A percentile compares a stretch with the other conserved stretches of the same genome.
Conservation (phyloP, 345 rosid genomes). For the Pistacia atlantica region DNA sequence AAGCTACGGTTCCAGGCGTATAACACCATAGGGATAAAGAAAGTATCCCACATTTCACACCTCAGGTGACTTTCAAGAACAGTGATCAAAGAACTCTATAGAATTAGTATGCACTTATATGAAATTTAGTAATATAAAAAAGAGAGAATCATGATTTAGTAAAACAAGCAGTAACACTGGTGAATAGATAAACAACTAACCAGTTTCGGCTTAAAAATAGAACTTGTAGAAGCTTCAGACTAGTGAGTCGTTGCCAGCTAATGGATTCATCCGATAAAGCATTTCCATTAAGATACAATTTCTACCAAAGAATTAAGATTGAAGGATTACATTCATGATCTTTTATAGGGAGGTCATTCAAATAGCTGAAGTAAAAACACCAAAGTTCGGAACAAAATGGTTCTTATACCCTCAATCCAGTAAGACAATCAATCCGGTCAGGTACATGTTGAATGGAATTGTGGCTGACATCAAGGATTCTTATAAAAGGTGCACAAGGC, state of each 20-base stretch:
- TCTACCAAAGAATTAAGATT: conserved; percentile 46
- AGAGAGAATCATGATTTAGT: background rate
- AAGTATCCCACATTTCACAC: background rate
- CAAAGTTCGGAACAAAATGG: background rate
- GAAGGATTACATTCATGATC: background rate
- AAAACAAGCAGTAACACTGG: background rate
- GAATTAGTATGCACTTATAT: background rate
- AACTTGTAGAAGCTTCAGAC: conserved; percentile 56
- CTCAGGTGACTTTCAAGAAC: background rate
- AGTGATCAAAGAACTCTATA: background rate
- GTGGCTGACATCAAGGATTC: conserved; percentile 67
- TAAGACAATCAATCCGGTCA: conserved; percentile 48
- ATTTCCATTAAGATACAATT: conserved; percentile 62
- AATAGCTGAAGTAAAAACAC: background rate
- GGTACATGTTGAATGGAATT: conserved; percentile 64
- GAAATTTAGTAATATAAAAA: background rate
- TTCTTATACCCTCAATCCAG: conserved; percentile 51
- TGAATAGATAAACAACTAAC: conserved; percentile 38
- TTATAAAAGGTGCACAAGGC: conserved; percentile 56
- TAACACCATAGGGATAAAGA: background rate
- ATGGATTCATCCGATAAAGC: conserved; percentile 62
- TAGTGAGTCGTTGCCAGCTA: conserved; percentile 66
- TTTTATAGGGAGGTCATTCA: background rate
- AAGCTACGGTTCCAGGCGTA: background rate
- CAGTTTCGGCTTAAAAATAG: conserved; percentile 70